Evolutionary conservation across 192 early-diverging fungal species (phyloP), one percentile per base, ranked within the genome.

Genomic region (Physocladia obscura): DNA sequence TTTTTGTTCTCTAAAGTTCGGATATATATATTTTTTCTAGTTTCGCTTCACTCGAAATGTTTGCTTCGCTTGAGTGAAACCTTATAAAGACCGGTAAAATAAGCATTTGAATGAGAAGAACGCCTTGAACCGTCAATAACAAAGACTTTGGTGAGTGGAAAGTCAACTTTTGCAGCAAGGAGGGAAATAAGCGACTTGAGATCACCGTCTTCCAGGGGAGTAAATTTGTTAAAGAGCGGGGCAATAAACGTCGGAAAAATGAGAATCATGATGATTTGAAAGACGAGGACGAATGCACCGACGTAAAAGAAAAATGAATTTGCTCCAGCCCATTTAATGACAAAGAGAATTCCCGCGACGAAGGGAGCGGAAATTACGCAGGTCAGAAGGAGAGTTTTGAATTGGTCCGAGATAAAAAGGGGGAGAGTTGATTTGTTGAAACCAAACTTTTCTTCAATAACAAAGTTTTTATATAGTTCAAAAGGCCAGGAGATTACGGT

Each of bases 181-280:
- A 75, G 87, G 71, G 93, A 91, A 62, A 98, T 96, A 58, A 87
- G 85, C 6, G 69, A 78, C 21, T 90, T 87, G 49, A 98, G 83
- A 63, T 89, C 82, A 38, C 94, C 95, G 15, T 91, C 89, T 2
- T 87, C 83, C 13, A 98, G 83, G 17, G 95, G 89, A 1, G 89
- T 90, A 57, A 95, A 91, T 60, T 91, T 96, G 89, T 97, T 98
- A 81, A 98, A 98, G 61, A 97, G 80, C n/a, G 96, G 96, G 68
- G 97, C 95, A 76, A 98, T 96, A 36, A 95, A 75, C 2, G 95
- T 96, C 19, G 96, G 96, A 74, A 87, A 98, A 56, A 98, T 86
- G 11, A 89, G 56, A 37, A 80, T 76, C 57, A 85, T 75, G 27
- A 79, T 57, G 47, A 83, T 50, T 61, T 80, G 80, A 57, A 85